Evolutionary conservation across 1,139 yeast species (phyloP).

Genomic region (Scheffersomyces quercinus): DNA sequence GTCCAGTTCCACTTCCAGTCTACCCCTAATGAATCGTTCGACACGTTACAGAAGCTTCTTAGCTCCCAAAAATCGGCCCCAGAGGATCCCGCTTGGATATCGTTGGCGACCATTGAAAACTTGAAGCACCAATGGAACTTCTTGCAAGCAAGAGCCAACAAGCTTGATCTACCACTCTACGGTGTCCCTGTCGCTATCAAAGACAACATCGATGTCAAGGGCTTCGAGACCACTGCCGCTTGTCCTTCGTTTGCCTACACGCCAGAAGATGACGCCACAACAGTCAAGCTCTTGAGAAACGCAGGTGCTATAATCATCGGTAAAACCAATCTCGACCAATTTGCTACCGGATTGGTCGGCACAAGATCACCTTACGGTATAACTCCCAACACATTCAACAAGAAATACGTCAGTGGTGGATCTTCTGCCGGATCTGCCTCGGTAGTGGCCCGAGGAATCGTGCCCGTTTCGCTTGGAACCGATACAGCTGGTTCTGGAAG

Average conservation of each 20-base stretch:
- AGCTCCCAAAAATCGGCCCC: constrained; percentile 46
- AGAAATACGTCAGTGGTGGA: constrained; percentile 86
- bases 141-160: constrained; percentile 61
- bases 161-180: constrained; percentile 57
- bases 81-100: constrained; percentile 87
- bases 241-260: constrained; percentile 78
- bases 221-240: constrained; percentile 88
- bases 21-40: constrained; percentile 63
- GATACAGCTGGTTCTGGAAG: constrained; percentile 99
- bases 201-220: constrained; percentile 88
- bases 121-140: constrained; percentile 77
- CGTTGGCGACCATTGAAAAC: constrained; percentile 61
- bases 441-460: constrained; percentile 85
- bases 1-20: constrained; percentile 60
- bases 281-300: constrained; percentile 65
- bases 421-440: constrained; percentile 95
- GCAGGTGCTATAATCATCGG: constrained; percentile 93
- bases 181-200: constrained; percentile 96
- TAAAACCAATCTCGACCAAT: constrained; percentile 91
- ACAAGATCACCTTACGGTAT: constrained; percentile 92
- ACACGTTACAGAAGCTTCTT: constrained; percentile 49
- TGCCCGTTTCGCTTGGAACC: constrained; percentile 87
- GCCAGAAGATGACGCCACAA: constrained; percentile 72
- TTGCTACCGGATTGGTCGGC: constrained; percentile 96
- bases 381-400: constrained; percentile 75